phyloP scores from a whole-genome alignment of 1,139 yeast genomes.

The Pichia cactophila region DNA sequence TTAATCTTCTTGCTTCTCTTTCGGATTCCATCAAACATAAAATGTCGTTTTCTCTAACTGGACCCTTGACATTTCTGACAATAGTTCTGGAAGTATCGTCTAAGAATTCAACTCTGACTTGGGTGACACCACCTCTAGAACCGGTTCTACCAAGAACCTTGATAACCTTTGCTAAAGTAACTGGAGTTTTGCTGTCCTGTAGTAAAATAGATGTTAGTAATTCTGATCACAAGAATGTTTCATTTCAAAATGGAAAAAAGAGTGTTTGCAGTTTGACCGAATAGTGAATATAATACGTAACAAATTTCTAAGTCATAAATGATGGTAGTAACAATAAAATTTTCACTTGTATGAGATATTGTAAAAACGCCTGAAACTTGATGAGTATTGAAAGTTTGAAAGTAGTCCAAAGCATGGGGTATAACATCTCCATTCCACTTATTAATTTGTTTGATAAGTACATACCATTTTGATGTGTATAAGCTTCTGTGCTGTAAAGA shows the following conservation, averaged over 20 bases:
- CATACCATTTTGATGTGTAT: constrained; percentile 1
- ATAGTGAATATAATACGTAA: too few species aligned
- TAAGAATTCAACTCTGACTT: constrained; percentile 98
- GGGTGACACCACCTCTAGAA: constrained; percentile 99
- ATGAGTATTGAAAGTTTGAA: too few species aligned
- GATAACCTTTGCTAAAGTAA: constrained; percentile 98
- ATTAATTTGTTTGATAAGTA: background rate
- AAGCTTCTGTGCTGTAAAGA: background rate
- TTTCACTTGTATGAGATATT: too few species aligned
- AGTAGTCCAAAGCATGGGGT: too few species aligned
- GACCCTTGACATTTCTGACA: constrained; percentile 99
- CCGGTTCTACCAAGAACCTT: constrained; percentile 99
- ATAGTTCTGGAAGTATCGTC: constrained; percentile 98
- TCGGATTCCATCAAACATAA: constrained; percentile 99
- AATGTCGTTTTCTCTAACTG: constrained; percentile 99
- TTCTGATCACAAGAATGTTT: too few species aligned
- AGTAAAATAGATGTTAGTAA: constrained; percentile 7
- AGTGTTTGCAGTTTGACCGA: too few species aligned
- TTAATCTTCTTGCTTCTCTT: constrained; percentile 92
- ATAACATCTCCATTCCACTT: too few species aligned
- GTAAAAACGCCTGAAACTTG: too few species aligned
- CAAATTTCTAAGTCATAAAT: too few species aligned
- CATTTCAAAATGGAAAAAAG: too few species aligned
- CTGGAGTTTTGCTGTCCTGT: constrained; percentile 86
- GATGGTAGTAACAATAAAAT: too few species aligned